Evolutionary conservation across 106 monocot species (phyloP), one percentile per base, ranked within the genome.

Genomic region (Xerophyta viscosa): DNA sequence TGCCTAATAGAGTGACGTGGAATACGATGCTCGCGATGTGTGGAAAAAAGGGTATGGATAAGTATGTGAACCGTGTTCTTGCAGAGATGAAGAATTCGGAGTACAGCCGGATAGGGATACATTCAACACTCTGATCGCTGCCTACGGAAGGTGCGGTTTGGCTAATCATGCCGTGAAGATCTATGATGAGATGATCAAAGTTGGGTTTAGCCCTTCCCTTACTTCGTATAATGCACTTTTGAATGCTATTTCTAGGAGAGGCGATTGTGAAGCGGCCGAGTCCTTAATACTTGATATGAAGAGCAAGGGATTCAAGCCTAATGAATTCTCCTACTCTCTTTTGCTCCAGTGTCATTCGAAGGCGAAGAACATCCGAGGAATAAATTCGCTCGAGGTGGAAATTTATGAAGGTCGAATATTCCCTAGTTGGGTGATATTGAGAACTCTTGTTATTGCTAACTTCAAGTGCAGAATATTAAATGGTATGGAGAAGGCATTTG

Each of bases 21-120:
- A 94, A 94, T 41, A 94, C 84, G 7, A 63, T 88, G 69, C 27
- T 96, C 60, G 94, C 88, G 0, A 61, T 85, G 75, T 89, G 88
- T 39, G 94, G 81, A 2, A 96, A 78, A 62, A 66, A 51, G 45
- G 88, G 94, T 3, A 77, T 78, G 78, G 75, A 78, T 39, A 66
- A 73, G 20, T 76, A 58, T 50, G 70, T 96, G 17, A 68, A 63
- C 20, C 74, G 48, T 47, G 81, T 96, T 37, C 77, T 79, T 33
- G 63, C n/a, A 0, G 85, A 73, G 71, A 98, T 98, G 89, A 86
- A 75, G 67, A 79, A 63, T 25, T 79, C 65, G 75, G 96, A 27
- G 43, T 86, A 58, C 68, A 89, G 15, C 89, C 89, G 0, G 73
- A 75, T 46, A 49, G 82, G 20, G 76, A 98, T 51, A 89, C 89